Evolutionary conservation across 148 eudicot species (phyloP), one percentile per base, ranked within the genome.

Genomic region (Vaccinium vitisidaea): DNA sequence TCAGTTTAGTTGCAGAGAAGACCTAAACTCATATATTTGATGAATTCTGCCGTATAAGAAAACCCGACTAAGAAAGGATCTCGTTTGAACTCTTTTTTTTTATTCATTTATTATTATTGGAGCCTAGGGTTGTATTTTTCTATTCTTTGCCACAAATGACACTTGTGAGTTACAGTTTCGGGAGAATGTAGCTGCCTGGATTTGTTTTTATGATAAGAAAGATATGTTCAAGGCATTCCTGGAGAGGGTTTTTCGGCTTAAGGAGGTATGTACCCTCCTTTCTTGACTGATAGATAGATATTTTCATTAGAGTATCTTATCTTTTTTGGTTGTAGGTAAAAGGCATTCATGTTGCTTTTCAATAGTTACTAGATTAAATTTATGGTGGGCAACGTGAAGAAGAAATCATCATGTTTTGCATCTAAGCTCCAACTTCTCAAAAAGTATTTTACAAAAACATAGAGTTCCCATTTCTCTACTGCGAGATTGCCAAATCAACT

Each of bases 171-270:
- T 21, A 56, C 92, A 96, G 99, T 96, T 96, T 87, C 92, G 99
- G 58, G 99, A 96, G 84, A 96, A 94, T 86, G 97, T 96, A 74
- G 98, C 99, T 58, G 99, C 98, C 75, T 96, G 99, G 99, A 91
- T 92, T 77, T 93, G 99, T 84, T 96, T 96, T 88, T 90, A 93
- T 86, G 92, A 96, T 43, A 91, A 89, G 81, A 93, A 93, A 86
- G 97, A 92, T 87, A 82, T 88, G 87, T 94, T 96, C 84, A 92
- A 90, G 85, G 91, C 94, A 73, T 96, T 96, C 75, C 88, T 96
- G 82, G 97, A 93, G 86, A 92, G 91, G 82, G 98, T 96, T 86
- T 88, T 96, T 80, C 92, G 90, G 83, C 92, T 96, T 79, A 96
- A 93, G 88, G 96, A 94, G 94, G 98, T 95, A 88, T 82, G 79